Percentiles rank a stretch among this genome's conserved stretches.
Conservation (phyloP, 257 asterid genomes). For the Ilex asprella region DNA sequence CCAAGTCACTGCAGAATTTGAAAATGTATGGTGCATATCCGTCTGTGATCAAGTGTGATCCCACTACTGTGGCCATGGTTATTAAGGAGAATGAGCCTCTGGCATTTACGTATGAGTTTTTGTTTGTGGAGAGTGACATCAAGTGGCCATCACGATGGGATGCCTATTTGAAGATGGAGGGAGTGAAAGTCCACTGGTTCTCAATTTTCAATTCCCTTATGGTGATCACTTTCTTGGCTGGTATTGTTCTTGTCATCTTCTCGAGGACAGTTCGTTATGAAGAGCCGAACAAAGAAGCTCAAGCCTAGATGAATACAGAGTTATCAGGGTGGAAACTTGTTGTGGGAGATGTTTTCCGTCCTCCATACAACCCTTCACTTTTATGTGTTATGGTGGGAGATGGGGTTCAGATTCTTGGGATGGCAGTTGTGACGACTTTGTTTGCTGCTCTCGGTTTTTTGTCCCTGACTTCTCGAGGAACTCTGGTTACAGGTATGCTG, state of each 20-base stretch:
- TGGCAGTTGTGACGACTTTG: slow-evolving; percentile 73
- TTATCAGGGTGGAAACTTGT: slow-evolving; percentile 91
- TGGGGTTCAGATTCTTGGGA: slow-evolving; percentile 87
- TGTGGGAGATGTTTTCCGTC: slow-evolving; percentile 76
- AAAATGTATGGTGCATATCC: slow-evolving; percentile 55
- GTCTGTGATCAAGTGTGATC: slow-evolving; percentile 53
- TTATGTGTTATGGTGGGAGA: slow-evolving; percentile 89
- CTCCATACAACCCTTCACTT: slow-evolving; percentile 60
- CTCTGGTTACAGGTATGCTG: slow-evolving; percentile 75
- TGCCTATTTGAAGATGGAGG: slow-evolving; percentile 90
- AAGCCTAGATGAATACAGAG: slow-evolving; percentile 92
- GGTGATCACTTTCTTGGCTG: slow-evolving; percentile 93
- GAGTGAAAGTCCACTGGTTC: slow-evolving; percentile 92
- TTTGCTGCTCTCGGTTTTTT: slow-evolving; percentile 89
- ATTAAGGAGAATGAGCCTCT: slow-evolving; percentile 71
- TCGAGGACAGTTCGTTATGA: slow-evolving; percentile 78
- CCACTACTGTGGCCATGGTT: slow-evolving; percentile 49
- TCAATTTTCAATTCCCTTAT: slow-evolving; percentile 78
- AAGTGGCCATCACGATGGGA: slow-evolving; percentile 98
- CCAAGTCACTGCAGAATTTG: slow-evolving; percentile 47
- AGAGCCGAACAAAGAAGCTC: slow-evolving; percentile 86
- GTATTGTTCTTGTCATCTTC: slow-evolving; percentile 76
- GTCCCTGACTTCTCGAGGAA: slow-evolving; percentile 93
- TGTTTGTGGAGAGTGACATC: slow-evolving; percentile 69
- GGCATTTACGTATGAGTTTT: slow-evolving; percentile 64